Base-by-base conservation (phyloP, 129 eudicot genomes). In the Calendula officinalis region DNA sequence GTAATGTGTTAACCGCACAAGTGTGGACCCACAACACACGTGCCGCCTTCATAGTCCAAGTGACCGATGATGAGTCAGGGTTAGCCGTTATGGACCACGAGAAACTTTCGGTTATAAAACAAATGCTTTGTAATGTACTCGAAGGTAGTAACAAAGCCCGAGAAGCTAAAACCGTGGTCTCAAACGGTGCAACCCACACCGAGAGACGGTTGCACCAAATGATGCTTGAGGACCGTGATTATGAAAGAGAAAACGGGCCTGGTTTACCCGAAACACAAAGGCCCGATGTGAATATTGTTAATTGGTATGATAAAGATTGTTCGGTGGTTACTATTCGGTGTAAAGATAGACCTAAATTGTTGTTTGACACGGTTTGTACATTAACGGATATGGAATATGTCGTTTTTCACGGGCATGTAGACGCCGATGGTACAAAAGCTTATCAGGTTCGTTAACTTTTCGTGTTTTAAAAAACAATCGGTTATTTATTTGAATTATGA, bases 11-110 rank as follows among this genome's bases (percentile, higher is more conserved):
- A 34, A 36, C 34, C 36, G 62, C 62, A 0, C 10, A 35, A 2
- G 43, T 56, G n/a, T 56, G 62, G 62, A 56, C 62, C 14, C 37
- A 54, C 39, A 56, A 56, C 43, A 35, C 44, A 34, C 5, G 43
- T 5, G 62, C 62, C 9, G 62, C 62, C 8, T 34, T 36, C 22
- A 5, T 56, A 56, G 14, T 56, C 2, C 11, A 33, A 56, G 36
- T 56, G 14, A 34, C 62, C 7, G 62, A 35, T 35, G 27, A 56
- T 4, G 60, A 55, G 5, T 33, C 60, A 3, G 41, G 60, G 15
- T 2, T 0, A 2, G 14, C 60, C 9, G 6, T 54, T 33, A 27
- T 40, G 3, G 60, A 54, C 40, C 60, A 14, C 9, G 13, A 9
- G 13, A 56, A 22, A 36, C 44, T 56, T 17, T 33, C 14, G 6